Evolutionary conservation across 1,139 yeast species (phyloP), one percentile per base, ranked within the genome.

Genomic region (Yarrowia galli): DNA sequence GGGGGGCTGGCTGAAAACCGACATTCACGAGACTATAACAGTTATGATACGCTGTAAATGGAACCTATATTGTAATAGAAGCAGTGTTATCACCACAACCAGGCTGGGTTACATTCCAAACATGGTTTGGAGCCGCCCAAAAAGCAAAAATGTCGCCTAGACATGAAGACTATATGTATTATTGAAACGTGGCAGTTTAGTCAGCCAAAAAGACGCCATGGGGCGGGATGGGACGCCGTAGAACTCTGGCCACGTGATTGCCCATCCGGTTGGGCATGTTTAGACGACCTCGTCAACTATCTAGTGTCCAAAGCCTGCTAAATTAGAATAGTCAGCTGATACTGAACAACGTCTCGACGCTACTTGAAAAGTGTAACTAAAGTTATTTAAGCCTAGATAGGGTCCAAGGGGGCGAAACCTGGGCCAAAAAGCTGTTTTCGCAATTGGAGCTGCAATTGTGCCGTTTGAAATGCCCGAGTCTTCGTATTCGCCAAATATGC

Each of bases 161-260:
- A 16, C 28, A 9, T n/a, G 22, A 49, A 49, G 25, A 49, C 56
- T 49, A 32, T 49, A 49, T 49, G 38, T 49, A 49, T 49, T 32
- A 15, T 5, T 28, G 49, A 45, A 45, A 45, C 49, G 49, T 45
- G 49, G 49, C 49, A 45, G 49, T 22, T 46, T 46, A 46, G 51
- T 46, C 51, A 46, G 51, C 51, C 20, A 25, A 2, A n/a, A 25
- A 16, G 20, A 6, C 23, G 32, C 32, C 49, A 16, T 18, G 20
- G n/a, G n/a, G n/a, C n/a, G n/a, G n/a, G n/a, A n/a, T n/a, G n/a
- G n/a, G n/a, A n/a, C n/a, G n/a, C n/a, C n/a, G n/a, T n/a, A n/a
- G n/a, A n/a, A n/a, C 7, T 28, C 9, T 28, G 1, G 6, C 32
- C 48, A 43, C 48, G 48, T 43, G 48, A 43, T 43, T 20, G 16